Base-by-base conservation (phyloP, 2,329 filamentous ascomycete species). In the Tricladium varicosporioides region DNA sequence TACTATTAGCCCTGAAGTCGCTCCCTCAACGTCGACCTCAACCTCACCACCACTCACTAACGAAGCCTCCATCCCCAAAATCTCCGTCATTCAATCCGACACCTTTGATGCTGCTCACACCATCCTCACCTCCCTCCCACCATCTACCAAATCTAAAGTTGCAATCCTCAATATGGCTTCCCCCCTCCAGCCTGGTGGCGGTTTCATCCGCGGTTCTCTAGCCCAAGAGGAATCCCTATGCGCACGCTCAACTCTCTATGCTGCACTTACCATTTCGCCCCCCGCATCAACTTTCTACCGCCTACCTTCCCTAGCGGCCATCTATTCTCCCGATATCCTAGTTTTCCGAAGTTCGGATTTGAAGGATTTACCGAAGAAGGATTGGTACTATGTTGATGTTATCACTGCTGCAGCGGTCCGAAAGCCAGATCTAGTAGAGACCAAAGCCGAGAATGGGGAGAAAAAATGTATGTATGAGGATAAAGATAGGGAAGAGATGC, bases 211-310 rank as follows among this genome's bases (percentile, higher is more conserved):
- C 40, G 86, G 86, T 36, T 76, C 83, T 54, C 71, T 81, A 31
- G 86, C 86, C 0, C 87, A 90, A 69, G 86, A 90, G 72, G 87
- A 90, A 73, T 79, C 81, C 2, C 76, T 90, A 5, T 89, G 85
- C 72, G 86, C 84, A 67, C 80, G 86, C 45, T 83, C 78, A 47
- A 80, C 81, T 0, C 76, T 85, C 7, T 77, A 71, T 27, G 65
- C 76, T 31, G 79, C 78, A 16, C 72, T 84, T 0, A 71, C 76
- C 56, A 62, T 66, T 18, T 54, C 59, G 1, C 79, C 65, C 64
- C 66, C 48, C 56, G 60, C 40, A 74, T 61, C 9, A 83, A 57
- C 72, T 72, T 19, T 70, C 75, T 62, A 62, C 52, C 59, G 51
- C 9, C 22, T 62, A 9, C 58, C 60, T 4, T 14, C 51, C 13